phyloP scores from a whole-genome alignment of 75 land plant genomes.

The Cunninghamia lanceolata region DNA sequence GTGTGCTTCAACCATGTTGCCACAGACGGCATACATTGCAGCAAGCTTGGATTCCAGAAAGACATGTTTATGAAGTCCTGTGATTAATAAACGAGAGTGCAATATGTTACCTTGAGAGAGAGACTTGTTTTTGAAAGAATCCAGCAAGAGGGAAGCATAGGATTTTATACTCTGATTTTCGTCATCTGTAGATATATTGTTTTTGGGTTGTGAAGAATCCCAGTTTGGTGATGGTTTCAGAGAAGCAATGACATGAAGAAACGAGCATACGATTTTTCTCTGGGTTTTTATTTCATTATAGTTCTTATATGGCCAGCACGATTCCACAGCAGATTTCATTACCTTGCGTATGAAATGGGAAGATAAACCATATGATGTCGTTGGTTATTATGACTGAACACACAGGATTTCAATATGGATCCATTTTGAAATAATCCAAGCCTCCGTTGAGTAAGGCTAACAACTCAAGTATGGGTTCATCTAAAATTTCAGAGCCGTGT shows the following conservation, averaged over 20 bases:
- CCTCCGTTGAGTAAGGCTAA: neutral
- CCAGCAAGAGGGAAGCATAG: slow-evolving; percentile 25
- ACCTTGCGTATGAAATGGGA: neutral
- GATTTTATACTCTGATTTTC: neutral
- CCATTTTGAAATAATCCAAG: neutral
- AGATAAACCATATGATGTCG: neutral
- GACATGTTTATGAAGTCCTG: slow-evolving; percentile 10
- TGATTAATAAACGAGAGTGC: slow-evolving; percentile 25
- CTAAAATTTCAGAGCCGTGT: too few species aligned
- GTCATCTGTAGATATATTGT: neutral
- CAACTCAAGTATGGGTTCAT: too few species aligned
- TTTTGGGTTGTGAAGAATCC: neutral
- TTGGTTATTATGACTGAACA: neutral
- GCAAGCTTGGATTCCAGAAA: slow-evolving; percentile 31
- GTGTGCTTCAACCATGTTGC: slow-evolving; percentile 21
- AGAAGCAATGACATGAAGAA: neutral
- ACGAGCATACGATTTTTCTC: neutral
- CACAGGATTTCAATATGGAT: too few species aligned
- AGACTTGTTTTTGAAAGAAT: slow-evolving; percentile 5
- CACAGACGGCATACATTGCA: slow-evolving; percentile 19
- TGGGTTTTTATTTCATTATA: neutral
- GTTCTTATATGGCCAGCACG: neutral
- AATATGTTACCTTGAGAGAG: slow-evolving; percentile 19
- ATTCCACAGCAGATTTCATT: neutral
- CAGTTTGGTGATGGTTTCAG: neutral